Percentiles rank a stretch among this genome's conserved stretches.
Evolutionary conservation across 23 red algal species (phyloP).

Genomic region (Gracilariopsis chorda): DNA sequence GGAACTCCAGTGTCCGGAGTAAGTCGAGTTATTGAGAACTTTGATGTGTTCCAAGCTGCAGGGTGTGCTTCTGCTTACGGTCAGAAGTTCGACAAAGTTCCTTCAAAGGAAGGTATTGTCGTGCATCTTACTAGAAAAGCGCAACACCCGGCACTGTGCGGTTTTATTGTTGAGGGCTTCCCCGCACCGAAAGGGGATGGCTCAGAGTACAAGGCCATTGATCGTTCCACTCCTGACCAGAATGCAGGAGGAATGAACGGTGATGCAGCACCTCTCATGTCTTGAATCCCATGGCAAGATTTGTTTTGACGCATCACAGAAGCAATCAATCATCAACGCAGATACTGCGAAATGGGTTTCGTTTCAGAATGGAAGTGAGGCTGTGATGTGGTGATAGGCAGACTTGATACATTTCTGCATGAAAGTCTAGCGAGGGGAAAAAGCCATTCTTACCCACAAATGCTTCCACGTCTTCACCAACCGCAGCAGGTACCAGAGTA

Average conservation of each 20-base stretch:
- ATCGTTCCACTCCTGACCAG: neutral
- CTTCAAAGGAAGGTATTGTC: slow-evolving; percentile 68
- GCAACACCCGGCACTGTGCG: slow-evolving; percentile 59
- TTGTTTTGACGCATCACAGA: no score
- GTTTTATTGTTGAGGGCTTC: slow-evolving; percentile 73
- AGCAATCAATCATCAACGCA: no score
- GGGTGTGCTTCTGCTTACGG: slow-evolving; percentile 59
- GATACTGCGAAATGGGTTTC: no score
- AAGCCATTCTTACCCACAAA: no score
- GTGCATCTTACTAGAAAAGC: slow-evolving; percentile 39
- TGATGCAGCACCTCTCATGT: no score
- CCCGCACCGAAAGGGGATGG: slow-evolving; percentile 53
- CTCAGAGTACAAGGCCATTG: slow-evolving; percentile 56
- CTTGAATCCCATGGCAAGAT: no score
- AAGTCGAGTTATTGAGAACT: slow-evolving; percentile 21
- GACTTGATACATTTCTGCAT: no score
- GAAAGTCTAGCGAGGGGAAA: no score
- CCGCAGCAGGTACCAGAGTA: no score
- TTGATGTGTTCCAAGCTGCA: slow-evolving; percentile 65
- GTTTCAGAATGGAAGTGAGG: no score
- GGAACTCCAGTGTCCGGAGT: slow-evolving; percentile 70
- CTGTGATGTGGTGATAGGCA: no score
- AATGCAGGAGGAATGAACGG: neutral
- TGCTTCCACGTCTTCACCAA: no score
- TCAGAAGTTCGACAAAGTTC: slow-evolving; percentile 64